Conservation (phyloP, 306 rosid species). For the Oxytropis ochrocephala region DNA sequence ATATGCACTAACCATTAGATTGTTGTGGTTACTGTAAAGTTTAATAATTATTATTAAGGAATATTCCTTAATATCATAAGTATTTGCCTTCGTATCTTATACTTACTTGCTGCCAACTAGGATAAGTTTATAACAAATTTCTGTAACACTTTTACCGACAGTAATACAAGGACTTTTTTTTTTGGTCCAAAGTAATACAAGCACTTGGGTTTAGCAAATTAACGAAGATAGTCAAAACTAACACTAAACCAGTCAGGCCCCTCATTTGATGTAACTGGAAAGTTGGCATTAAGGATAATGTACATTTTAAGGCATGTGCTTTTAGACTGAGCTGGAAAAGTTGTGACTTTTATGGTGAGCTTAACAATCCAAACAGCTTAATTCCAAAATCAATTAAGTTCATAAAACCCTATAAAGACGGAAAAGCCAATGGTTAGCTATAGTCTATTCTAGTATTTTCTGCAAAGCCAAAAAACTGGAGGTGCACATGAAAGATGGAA, state of each 20-base stretch:
- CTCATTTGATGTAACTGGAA: constrained; percentile 18
- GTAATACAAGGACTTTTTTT: not conserved
- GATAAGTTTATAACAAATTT: too few species aligned
- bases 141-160: too few species aligned
- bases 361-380: constrained; percentile 11
- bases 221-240: too few species aligned
- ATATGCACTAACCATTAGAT: too few species aligned
- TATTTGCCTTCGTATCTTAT: too few species aligned
- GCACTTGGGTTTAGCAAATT: too few species aligned
- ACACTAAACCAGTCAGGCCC: not conserved
- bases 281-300: not conserved
- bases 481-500: not conserved
- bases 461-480: not conserved
- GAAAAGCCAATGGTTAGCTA: not conserved
- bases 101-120: too few species aligned
- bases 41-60: too few species aligned
- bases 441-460: constrained; percentile 14
- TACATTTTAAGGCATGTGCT: constrained; percentile 14
- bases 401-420: not conserved
- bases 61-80: too few species aligned
- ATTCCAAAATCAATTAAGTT: constrained; percentile 24
- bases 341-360: not conserved
- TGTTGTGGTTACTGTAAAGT: too few species aligned
- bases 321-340: constrained; percentile 19
- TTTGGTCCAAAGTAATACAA: too few species aligned